phyloP scores from a whole-genome alignment of 768 basidiomycete species.

The Suillus subalutaceus region DNA sequence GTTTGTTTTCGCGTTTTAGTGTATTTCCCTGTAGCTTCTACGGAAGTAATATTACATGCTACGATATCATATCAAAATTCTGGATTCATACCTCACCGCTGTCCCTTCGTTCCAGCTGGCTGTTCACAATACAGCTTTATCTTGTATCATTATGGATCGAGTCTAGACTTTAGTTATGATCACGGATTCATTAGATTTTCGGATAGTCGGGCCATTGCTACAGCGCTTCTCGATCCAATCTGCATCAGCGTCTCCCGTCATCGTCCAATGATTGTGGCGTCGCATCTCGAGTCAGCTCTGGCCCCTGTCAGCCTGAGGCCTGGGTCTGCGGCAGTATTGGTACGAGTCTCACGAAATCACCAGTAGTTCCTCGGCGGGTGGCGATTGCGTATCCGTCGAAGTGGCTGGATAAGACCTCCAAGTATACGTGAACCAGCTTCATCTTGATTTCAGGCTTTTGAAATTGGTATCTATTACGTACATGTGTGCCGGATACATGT shows the following conservation, averaged over 20 bases:
- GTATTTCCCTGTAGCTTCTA: constrained; percentile 23
- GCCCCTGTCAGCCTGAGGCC: neutral
- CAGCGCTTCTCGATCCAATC: constrained; percentile 66
- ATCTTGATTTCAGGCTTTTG: neutral
- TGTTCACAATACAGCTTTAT: neutral
- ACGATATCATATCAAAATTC: constrained; percentile 11
- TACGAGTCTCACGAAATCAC: neutral
- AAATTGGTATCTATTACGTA: neutral
- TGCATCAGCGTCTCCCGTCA: constrained; percentile 52
- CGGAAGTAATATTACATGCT: constrained; percentile 23
- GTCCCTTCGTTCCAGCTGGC: neutral
- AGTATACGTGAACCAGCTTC: neutral
- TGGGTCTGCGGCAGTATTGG: neutral
- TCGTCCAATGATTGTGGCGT: constrained; percentile 70
- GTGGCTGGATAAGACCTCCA: neutral
- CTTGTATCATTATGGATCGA: neutral
- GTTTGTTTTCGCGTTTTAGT: constrained; percentile 19
- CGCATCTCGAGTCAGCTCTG: neutral
- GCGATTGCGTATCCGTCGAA: neutral
- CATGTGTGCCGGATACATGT: neutral
- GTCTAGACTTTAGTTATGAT: neutral
- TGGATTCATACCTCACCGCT: neutral
- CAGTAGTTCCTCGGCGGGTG: neutral
- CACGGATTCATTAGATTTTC: constrained; percentile 50
- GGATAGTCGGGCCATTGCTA: constrained; percentile 51